Evolutionary conservation across 176 grass and related monocot species (phyloP).

Genomic region (Metroxylon sagu): DNA sequence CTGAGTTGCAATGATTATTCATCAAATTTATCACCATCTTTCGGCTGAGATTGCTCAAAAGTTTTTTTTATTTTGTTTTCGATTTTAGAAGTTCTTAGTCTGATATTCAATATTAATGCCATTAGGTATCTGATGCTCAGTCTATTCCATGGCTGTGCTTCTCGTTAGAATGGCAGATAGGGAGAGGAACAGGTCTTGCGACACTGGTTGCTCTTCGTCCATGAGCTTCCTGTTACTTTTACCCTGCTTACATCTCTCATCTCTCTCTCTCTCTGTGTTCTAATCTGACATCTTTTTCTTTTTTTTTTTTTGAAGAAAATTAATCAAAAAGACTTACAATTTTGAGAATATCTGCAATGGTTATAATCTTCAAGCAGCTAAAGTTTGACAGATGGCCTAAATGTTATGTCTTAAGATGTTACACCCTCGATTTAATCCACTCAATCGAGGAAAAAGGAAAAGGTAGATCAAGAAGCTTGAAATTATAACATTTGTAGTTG

Average conservation of each 20-base stretch:
- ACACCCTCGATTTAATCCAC: no score
- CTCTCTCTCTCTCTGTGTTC: background rate
- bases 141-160: slow-evolving; percentile 13
- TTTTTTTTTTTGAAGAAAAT: no score
- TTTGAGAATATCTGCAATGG: no score
- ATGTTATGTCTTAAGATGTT: no score
- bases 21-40: slow-evolving; percentile 35
- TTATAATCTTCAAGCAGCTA: no score
- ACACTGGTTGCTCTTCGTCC: slow-evolving; percentile 29
- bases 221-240: slow-evolving; percentile 45
- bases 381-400: no score
- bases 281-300: no score
- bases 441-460: no score
- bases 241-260: slow-evolving; percentile 20
- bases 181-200: slow-evolving; percentile 27
- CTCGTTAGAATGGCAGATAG: slow-evolving; percentile 37
- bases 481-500: no score
- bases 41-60: slow-evolving; percentile 30
- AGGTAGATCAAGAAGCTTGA: no score
- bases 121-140: slow-evolving; percentile 44
- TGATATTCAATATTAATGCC: slow-evolving; percentile 11
- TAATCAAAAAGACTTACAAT: no score
- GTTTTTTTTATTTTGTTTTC: background rate
- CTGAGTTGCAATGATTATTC: slow-evolving; percentile 27
- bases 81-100: background rate